A percentile compares a stretch with the other conserved stretches of the same genome.
These are phyloP conservation scores for Alternaria arbusti DNA, from an alignment of 2,329 filamentous ascomycete genomes.

Conservation along the genomic window DNA sequence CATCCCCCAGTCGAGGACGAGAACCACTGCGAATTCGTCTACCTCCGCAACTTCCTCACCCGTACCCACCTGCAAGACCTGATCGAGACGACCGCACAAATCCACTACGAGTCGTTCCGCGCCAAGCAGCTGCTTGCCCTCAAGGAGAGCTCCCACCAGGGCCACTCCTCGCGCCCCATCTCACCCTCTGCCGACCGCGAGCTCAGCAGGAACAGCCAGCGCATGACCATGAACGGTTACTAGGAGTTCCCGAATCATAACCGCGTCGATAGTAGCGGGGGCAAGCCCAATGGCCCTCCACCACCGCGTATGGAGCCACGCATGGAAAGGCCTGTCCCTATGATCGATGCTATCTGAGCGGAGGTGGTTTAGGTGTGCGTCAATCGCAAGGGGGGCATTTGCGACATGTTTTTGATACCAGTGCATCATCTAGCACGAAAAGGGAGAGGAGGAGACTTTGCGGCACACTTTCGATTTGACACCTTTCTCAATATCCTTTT, in stretches of 20 bases:
- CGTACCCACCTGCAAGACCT: constrained; percentile 98
- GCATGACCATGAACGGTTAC: constrained; percentile 99
- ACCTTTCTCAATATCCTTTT: constrained; percentile 46
- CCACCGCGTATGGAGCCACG: constrained; percentile 33
- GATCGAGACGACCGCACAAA: constrained; percentile 98
- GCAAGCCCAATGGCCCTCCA: constrained; percentile 27
- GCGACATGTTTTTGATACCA: constrained; percentile 47
- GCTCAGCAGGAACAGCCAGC: constrained; percentile 94
- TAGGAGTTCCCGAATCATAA: constrained; percentile 58
- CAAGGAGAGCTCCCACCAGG: constrained; percentile 91
- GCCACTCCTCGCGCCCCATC: constrained; percentile 85
- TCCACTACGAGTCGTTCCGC: constrained; percentile 99
- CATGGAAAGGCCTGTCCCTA: constrained; percentile 30
- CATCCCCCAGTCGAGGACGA: constrained; percentile 80
- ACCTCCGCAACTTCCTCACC: constrained; percentile 97
- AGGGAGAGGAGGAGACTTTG: constrained; percentile 20
- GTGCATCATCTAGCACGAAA: constrained; percentile 45
- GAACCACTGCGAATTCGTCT: constrained; percentile 99
- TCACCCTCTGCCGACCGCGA: constrained; percentile 93
- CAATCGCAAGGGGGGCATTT: constrained; percentile 15
- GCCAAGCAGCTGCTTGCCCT: constrained; percentile 97
- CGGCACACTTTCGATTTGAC: constrained; percentile 36
- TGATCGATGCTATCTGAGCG: constrained; percentile 33
- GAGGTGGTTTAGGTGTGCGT: background rate
- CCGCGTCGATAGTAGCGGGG: constrained; percentile 40